Evolutionary conservation across 106 monocot genomes (phyloP).

Genomic region (Triglochin maritima): DNA sequence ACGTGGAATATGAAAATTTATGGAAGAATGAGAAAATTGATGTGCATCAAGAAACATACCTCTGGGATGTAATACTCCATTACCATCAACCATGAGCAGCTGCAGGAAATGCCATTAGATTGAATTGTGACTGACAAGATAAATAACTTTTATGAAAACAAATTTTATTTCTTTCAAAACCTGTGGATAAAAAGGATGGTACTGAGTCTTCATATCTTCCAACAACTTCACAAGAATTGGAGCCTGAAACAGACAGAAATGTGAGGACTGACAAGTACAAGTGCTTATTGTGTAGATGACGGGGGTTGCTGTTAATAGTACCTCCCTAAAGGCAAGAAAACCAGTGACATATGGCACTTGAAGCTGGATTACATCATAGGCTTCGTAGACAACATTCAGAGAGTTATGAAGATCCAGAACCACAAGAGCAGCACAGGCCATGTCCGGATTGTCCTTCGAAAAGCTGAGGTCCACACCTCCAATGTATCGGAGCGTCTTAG

Average conservation of each 20-base stretch:
- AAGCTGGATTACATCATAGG: slow-evolving; percentile 38
- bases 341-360: slow-evolving; percentile 74
- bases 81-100: slow-evolving; percentile 99
- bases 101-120: too few species aligned
- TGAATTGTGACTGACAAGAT: too few species aligned
- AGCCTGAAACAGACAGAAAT: too few species aligned
- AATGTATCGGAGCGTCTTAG: slow-evolving; percentile 47
- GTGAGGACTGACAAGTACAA: too few species aligned
- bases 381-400: slow-evolving; percentile 56
- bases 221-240: slow-evolving; percentile 54
- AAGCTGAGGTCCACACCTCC: slow-evolving; percentile 89
- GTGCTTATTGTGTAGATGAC: too few species aligned
- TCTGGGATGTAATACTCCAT: slow-evolving; percentile 90
- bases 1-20: too few species aligned
- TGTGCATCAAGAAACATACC: slow-evolving; percentile 22
- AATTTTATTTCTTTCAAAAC: too few species aligned
- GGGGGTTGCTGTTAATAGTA: too few species aligned
- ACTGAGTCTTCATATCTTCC: slow-evolving; percentile 43
- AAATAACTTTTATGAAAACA: too few species aligned
- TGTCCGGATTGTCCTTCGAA: slow-evolving; percentile 50
- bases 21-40: background rate
- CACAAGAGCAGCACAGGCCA: slow-evolving; percentile 70
- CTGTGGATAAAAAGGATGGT: slow-evolving; percentile 56
- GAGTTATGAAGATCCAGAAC: slow-evolving; percentile 42
- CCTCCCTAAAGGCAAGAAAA: slow-evolving; percentile 89